Evolutionary conservation across 2,329 filamentous ascomycete genomes (phyloP).

Genomic region (Rasamsonia emersonii): DNA sequence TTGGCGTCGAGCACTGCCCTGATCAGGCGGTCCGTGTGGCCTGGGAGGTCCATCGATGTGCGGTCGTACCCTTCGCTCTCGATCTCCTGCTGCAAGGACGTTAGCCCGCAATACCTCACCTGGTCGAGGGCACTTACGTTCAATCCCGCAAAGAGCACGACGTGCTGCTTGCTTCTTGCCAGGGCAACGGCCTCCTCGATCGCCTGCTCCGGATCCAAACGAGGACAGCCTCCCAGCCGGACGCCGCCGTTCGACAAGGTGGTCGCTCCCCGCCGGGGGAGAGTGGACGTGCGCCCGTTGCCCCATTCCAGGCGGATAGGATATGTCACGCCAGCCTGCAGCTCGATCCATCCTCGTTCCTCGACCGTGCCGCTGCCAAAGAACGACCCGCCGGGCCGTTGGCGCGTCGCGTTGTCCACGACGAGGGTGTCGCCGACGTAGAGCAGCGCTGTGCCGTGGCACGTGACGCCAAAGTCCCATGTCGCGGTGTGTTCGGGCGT

Average conservation of each 20-base stretch:
- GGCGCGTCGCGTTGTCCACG: slow-evolving; percentile 59
- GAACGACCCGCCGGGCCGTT: slow-evolving; percentile 55
- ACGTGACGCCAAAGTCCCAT: slow-evolving; percentile 57
- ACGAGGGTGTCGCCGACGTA: slow-evolving; percentile 54
- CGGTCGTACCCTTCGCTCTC: slow-evolving; percentile 60
- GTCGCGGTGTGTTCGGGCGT: slow-evolving; percentile 51
- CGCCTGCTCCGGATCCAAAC: slow-evolving; percentile 49
- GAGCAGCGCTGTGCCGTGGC: slow-evolving; percentile 56
- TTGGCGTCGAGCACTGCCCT: slow-evolving; percentile 56
- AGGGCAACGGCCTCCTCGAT: slow-evolving; percentile 53
- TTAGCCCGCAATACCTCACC: too few species aligned
- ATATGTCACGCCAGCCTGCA: slow-evolving; percentile 54
- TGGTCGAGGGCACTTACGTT: too few species aligned
- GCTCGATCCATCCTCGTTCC: slow-evolving; percentile 48
- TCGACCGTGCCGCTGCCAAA: slow-evolving; percentile 58
- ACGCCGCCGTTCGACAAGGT: slow-evolving; percentile 54
- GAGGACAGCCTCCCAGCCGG: slow-evolving; percentile 52
- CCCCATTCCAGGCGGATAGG: slow-evolving; percentile 52
- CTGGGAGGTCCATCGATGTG: slow-evolving; percentile 48
- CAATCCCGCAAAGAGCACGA: slow-evolving; percentile 67
- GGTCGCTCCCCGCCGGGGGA: slow-evolving; percentile 41
- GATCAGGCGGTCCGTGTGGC: slow-evolving; percentile 50
- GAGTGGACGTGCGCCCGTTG: slow-evolving; percentile 49
- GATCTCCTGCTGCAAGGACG: too few species aligned
- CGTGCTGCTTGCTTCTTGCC: slow-evolving; percentile 48